Base-by-base conservation (phyloP, 768 basidiomycete species). In the Mrakia blollopis region DNA sequence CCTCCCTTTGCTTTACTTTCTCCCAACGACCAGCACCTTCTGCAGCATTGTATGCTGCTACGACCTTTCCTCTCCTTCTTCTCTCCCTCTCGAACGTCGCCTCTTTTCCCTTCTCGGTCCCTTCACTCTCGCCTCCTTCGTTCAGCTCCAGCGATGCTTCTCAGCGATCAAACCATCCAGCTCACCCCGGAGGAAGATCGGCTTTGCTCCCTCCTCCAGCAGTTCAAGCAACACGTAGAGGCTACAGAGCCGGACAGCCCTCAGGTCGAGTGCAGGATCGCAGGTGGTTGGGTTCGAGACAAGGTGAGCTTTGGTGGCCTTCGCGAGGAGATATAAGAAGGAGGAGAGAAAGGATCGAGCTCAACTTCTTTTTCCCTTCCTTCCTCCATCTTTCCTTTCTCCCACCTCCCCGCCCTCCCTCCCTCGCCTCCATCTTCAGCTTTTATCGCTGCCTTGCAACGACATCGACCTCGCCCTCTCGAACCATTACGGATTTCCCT, bases 211-310 rank as follows among this genome's bases (percentile, higher is more conserved):
- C 86, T 95, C n/a, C 87, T 98, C 73, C 90, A 95, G 81, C 89
- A 90, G 76, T 97, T 91, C 82, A 88, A 90, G 9, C 84, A 82
- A 21, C 84, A 87, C 79, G 84, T 86, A 75, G 82, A 85, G 75
- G 85, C 87, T 47, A 86, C 88, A 71, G 87, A 86, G 14, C 85
- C 89, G 30, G 83, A 84, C 7, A 89, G 89, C 0, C 87, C 88
- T 0, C 80, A 79, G 30, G 84, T 87, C 0, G 85, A 85, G 78
- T 96, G 96, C 82, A 88, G 97, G 80, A 92, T 99, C 67, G 97
- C 94, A 16, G 97, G 97, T 25, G 97, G 97, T 28, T 99, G 97
- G 97, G 97, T 98, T 63, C 87, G 97, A 81, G 97, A 99, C 84
- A 99, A 99, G 90, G 96, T 94, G 78, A 80, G 85, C 83, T 37